Conservation (phyloP, 2,329 filamentous ascomycete genomes). For the Hirsutella minnesotensis region DNA sequence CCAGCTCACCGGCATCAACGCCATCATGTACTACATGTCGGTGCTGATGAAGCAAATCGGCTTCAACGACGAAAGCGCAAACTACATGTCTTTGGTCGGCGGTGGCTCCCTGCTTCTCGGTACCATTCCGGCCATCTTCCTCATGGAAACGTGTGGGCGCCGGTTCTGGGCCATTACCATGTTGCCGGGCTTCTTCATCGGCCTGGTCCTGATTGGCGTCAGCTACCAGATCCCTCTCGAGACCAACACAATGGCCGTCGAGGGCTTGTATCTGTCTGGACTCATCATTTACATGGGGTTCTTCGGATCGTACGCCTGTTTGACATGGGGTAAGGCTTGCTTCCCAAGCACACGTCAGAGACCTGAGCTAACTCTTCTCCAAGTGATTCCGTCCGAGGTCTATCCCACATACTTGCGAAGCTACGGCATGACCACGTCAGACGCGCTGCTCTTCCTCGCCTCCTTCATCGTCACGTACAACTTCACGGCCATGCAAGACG, state of each 20-base stretch:
- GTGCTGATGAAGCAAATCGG: slow-evolving; percentile 56
- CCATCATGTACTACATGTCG: slow-evolving; percentile 62
- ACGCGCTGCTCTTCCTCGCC: slow-evolving; percentile 56
- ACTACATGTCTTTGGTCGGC: slow-evolving; percentile 66
- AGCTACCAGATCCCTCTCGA: slow-evolving; percentile 44
- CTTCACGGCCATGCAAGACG: slow-evolving; percentile 56
- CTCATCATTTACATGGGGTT: slow-evolving; percentile 57
- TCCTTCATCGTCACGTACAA: slow-evolving; percentile 68
- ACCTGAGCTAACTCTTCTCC: not conserved
- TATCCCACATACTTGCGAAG: slow-evolving; percentile 62
- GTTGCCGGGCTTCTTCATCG: slow-evolving; percentile 61
- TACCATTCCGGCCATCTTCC: slow-evolving; percentile 55
- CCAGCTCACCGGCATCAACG: slow-evolving; percentile 60
- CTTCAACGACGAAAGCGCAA: slow-evolving; percentile 48
- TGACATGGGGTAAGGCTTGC: slow-evolving; percentile 45
- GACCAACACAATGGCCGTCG: slow-evolving; percentile 32
- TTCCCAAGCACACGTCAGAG: not conserved
- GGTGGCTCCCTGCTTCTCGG: slow-evolving; percentile 55
- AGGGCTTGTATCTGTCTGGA: slow-evolving; percentile 55
- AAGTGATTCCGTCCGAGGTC: slow-evolving; percentile 53
- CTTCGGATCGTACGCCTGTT: slow-evolving; percentile 53
- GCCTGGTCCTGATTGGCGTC: slow-evolving; percentile 52
- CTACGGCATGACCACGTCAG: slow-evolving; percentile 63
- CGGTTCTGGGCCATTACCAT: slow-evolving; percentile 65
- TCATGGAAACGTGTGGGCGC: slow-evolving; percentile 61